Conservation (phyloP, 495 filamentous ascomycete genomes). For the Penicillium ucsense region DNA sequence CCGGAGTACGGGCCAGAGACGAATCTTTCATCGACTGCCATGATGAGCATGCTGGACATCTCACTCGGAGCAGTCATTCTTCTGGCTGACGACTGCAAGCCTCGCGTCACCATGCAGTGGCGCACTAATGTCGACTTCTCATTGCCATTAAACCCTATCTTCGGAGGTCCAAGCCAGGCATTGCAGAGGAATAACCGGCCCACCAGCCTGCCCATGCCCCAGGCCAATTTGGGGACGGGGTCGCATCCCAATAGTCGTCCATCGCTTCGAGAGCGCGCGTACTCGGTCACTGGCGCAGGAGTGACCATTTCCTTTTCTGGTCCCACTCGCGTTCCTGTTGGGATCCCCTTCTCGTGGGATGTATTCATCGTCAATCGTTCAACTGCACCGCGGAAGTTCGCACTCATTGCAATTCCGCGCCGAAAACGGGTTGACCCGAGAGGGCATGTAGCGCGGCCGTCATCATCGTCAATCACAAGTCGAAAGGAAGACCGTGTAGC, state of each 20-base stretch:
- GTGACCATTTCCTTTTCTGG: conserved; percentile 68
- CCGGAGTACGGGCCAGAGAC: conserved; percentile 51
- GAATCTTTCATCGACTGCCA: conserved; percentile 34
- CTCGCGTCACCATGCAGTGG: conserved; percentile 72
- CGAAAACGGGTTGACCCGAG: conserved; percentile 58
- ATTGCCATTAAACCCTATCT: conserved; percentile 50
- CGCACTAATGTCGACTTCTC: conserved; percentile 76
- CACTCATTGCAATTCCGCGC: conserved; percentile 68
- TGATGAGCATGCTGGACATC: conserved; percentile 49
- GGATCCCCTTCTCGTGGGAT: conserved; percentile 74
- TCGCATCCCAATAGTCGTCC: conserved; percentile 35
- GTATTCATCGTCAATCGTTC: conserved; percentile 85
- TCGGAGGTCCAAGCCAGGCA: conserved; percentile 50
- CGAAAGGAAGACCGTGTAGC: conserved; percentile 46
- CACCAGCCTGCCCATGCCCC: conserved; percentile 38
- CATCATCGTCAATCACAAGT: conserved; percentile 34
- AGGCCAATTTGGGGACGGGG: conserved; percentile 12
- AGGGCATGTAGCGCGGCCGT: conserved; percentile 44
- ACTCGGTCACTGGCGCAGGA: conserved; percentile 50
- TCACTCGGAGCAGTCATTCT: conserved; percentile 56
- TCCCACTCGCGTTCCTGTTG: conserved; percentile 51
- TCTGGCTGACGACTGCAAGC: conserved; percentile 56
- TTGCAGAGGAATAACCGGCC: conserved; percentile 42
- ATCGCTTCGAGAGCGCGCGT: conserved; percentile 43
- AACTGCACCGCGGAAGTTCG: conserved; percentile 58